These are phyloP conservation scores for Austroboletus rostrupii DNA, from an alignment of 1,284 basidiomycete species.

Conservation along the genomic window DNA sequence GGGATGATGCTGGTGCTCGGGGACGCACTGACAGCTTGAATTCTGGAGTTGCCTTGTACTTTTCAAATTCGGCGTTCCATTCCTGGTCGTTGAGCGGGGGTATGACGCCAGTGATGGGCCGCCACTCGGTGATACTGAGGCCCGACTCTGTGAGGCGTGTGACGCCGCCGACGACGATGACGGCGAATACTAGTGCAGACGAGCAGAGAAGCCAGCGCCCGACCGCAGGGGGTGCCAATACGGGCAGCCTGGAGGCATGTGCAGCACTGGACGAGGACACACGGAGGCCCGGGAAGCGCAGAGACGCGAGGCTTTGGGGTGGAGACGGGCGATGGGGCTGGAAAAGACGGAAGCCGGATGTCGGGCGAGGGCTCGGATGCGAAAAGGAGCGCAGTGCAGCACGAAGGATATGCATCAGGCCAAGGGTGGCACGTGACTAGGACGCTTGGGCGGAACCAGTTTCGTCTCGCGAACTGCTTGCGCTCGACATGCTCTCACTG, in stretches of 20 bases:
- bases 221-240: conserved; percentile 73
- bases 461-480: no score
- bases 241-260: conserved; percentile 38
- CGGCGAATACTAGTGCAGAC: conserved; percentile 82
- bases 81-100: conserved; percentile 77
- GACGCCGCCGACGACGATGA: conserved; percentile 94
- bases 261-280: conserved; percentile 41
- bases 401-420: conserved; percentile 22
- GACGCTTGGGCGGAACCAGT: neutral
- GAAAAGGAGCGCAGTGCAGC: conserved; percentile 17
- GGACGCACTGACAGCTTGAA: conserved; percentile 78
- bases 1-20: neutral
- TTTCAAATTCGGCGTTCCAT: conserved; percentile 91
- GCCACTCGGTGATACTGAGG: conserved; percentile 97
- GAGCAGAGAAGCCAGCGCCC: conserved; percentile 82
- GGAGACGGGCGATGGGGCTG: no score
- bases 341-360: no score
- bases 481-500: conserved; percentile 20
- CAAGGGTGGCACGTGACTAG: conserved; percentile 19
- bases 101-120: conserved; percentile 85
- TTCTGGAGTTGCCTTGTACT: conserved; percentile 95
- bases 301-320: neutral
- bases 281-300: conserved; percentile 32
- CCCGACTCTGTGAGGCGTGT: conserved; percentile 98
- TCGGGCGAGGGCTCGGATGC: no score